Evolutionary conservation across 2,329 filamentous ascomycete genomes (phyloP), one percentile per base, ranked within the genome.

Genomic region (Fusarium sp.): DNA sequence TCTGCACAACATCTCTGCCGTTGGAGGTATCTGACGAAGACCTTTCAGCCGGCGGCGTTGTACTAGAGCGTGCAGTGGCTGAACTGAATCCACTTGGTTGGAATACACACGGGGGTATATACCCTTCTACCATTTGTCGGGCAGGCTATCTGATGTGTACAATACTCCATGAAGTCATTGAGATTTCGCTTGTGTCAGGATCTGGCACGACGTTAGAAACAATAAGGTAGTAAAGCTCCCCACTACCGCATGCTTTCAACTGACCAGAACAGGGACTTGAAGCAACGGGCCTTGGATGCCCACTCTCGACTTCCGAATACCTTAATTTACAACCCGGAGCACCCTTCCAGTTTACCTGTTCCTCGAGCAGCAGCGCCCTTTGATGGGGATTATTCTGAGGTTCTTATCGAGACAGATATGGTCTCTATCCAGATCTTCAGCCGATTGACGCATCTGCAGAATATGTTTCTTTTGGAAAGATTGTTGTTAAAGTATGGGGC

Each of bases 401-500:
- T 59, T 6, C 49, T 23, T 0, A 6, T 57, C 2, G 49, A 43
- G 2, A 13, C 29, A 6, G 57, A 63, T 0, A 6, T 28, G 4
- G 28, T 63, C 1, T 55, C 60, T 0, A n/a, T 63, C 2, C 48
- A 18, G 7, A 63, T 63, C 4, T 63, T 63, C 5, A 21, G 18
- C 2, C 37, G 58, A 5, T 20, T 63, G n/a, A 57, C 58, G 1
- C 58, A 63, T 18, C 7, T 63, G 0, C 60, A 63, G 6, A 63
- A 63, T 4, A 63, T 63, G 58, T 63, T 63, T 24, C 15, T 63
- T 1, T 21, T 63, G 1, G 60, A 63, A n/a, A 63, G 60, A 4
- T 7, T 63, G 0, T 3, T 63, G 2, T 6, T 63, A 0, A 35
- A 63, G 10, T 49, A 63, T 4, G 58, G 49, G 0, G 10, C 20